A percentile compares a stretch with the other conserved stretches of the same genome.
Conservation (phyloP, 768 basidiomycete species). For the Rhizopogon sp. region DNA sequence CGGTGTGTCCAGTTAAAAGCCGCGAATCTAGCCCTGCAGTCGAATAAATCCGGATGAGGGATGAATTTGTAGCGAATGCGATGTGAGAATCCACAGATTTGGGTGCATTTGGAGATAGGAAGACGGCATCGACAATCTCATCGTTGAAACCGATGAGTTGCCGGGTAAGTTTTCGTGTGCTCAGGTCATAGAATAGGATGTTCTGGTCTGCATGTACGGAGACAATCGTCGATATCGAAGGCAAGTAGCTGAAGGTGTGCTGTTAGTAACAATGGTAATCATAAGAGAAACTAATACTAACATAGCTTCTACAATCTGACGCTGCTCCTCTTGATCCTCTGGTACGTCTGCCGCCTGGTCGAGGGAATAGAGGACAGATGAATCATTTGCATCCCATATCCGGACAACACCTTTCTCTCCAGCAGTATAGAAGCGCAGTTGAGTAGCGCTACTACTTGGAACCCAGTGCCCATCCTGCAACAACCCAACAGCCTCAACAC, state of each 20-base stretch:
- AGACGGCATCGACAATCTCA: constrained; percentile 88
- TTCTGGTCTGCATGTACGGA: constrained; percentile 96
- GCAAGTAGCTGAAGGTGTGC: constrained; percentile 54
- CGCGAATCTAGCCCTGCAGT: constrained; percentile 73
- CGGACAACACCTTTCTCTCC: constrained; percentile 86
- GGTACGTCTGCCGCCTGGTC: constrained; percentile 35
- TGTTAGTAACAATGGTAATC: constrained; percentile 11
- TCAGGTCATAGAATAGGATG: constrained; percentile 83
- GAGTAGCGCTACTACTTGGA: constrained; percentile 26
- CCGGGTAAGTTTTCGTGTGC: constrained; percentile 56
- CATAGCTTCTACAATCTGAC: constrained; percentile 81
- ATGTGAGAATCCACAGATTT: constrained; percentile 59
- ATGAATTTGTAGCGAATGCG: constrained; percentile 97
- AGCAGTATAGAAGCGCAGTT: constrained; percentile 76
- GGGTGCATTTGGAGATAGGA: constrained; percentile 45
- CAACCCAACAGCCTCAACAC: constrained; percentile 83
- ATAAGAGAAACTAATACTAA: constrained; percentile 38
- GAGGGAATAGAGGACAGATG: constrained; percentile 56
- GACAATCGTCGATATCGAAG: constrained; percentile 57
- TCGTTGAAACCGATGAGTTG: constrained; percentile 98
- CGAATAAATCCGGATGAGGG: constrained; percentile 87
- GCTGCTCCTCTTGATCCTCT: constrained; percentile 68
- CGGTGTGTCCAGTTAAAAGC: constrained; percentile 82
- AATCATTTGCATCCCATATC: constrained; percentile 77
- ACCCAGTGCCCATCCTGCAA: constrained; percentile 46